Evolutionary conservation across 2,329 filamentous ascomycete genomes (phyloP).

Genomic region (Phoma sp.): DNA sequence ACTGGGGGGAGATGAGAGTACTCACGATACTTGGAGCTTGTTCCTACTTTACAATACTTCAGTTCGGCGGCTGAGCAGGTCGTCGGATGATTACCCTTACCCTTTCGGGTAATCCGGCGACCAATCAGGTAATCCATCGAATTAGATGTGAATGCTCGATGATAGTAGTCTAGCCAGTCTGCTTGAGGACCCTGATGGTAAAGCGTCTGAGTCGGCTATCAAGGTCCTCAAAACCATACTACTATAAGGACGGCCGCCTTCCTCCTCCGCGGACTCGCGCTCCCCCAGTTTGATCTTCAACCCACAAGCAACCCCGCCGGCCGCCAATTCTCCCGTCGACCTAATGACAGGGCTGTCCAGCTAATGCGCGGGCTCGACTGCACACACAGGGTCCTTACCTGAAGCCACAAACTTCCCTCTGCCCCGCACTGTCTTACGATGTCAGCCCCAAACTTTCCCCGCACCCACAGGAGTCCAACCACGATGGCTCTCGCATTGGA

Average conservation of each 20-base stretch:
- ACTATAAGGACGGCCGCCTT: constrained; percentile 10
- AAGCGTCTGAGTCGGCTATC: constrained; percentile 6
- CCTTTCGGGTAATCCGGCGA: no score
- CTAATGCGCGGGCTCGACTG: neutral
- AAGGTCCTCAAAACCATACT: constrained; percentile 9
- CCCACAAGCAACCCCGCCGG: neutral
- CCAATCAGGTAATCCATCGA: no score
- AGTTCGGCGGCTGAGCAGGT: no score
- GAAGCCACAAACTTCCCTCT: neutral
- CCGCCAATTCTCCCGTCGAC: neutral
- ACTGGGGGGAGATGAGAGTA: no score
- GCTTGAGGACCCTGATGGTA: no score
- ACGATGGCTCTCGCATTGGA: neutral
- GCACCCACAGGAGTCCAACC: constrained; percentile 8
- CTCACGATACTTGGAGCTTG: no score
- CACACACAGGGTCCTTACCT: neutral
- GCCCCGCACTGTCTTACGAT: constrained; percentile 11
- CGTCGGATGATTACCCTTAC: no score
- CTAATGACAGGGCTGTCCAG: neutral
- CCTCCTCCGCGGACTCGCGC: neutral
- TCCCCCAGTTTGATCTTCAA: neutral
- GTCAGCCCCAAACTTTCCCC: constrained; percentile 7
- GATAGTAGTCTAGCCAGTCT: neutral
- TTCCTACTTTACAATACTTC: no score
- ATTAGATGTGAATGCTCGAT: neutral